Base-by-base conservation (phyloP, 192 early-diverging fungal genomes). In the Coemansia sp. region DNA sequence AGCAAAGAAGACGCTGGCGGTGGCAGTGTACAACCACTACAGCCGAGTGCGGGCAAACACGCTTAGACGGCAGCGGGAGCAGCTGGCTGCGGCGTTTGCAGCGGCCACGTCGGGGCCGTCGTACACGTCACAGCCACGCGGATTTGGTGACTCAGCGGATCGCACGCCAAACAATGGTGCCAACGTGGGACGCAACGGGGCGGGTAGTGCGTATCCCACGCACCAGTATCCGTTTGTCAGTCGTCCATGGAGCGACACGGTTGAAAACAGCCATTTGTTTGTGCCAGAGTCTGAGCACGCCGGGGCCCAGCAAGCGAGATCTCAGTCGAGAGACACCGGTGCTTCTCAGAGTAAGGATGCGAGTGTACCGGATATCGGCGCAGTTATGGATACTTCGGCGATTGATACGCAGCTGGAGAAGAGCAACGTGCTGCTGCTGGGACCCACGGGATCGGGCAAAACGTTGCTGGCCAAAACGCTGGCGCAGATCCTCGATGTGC, bases 1-100 rank as follows among this genome's bases (percentile, higher is more conserved):
- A 21, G 86, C 92, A 19, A 95, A 95, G 70, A 89, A 89, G 75
- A 89, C 87, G 10, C 67, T 95, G 41, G 82, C 93, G 1, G 92
- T 94, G 2, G 91, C 93, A 10, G 88, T 95, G 6, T 91, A 90
- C 70, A 93, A 92, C 68, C 93, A 95, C 68, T 93, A 95, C 73
- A 85, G 82, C 19, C 83, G 93, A 6, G 84, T 93, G 8, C 77
- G 83, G 4, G 86, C 88, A 21, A 94, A 94, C 67, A 51, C 88
- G 27, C 72, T 83, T 14, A 64, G 43, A 66, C 65, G 64, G 10
- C 78, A 81, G 69, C 78, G 78, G 32, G 72, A 81, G 63, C 69
- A 81, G 43, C 60, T 81, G 21, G 67, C 78, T 14, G 67, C 64
- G 23, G 76, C 71, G 8, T 79, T 79, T 70, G 67, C 70, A n/a